Conservation (phyloP, 1,284 basidiomycete species). For the Mycena citricolor region DNA sequence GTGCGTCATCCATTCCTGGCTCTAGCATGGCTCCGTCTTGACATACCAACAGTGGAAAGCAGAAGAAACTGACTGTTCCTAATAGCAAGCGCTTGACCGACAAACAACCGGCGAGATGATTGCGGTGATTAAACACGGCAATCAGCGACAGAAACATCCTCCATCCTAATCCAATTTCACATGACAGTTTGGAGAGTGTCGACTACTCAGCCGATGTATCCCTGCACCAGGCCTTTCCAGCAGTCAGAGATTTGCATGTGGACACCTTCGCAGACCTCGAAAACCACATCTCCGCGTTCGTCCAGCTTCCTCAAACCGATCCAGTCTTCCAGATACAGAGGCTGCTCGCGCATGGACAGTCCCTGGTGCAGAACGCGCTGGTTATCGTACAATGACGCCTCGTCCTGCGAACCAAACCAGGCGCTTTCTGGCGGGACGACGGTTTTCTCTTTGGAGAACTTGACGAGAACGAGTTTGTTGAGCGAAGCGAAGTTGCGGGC, state of each 20-base stretch:
- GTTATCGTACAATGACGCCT: conserved; percentile 10
- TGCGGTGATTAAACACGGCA: no score
- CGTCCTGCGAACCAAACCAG: conserved; percentile 77
- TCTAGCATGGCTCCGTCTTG: no score
- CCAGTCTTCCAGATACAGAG: conserved; percentile 84
- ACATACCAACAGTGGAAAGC: no score
- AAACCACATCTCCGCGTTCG: conserved; percentile 61
- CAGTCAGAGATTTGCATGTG: conserved; percentile 81
- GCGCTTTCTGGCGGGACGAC: conserved; percentile 80
- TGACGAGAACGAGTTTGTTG: conserved; percentile 60
- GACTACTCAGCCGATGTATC: conserved; percentile 40
- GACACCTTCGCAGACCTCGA: conserved; percentile 72
- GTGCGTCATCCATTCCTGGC: no score
- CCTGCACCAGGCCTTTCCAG: conserved; percentile 55
- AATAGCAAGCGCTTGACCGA: no score
- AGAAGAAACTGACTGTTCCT: no score
- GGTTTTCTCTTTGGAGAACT: conserved; percentile 72
- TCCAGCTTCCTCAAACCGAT: conserved; percentile 83
- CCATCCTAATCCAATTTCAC: not conserved
- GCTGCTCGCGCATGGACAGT: conserved; percentile 74
- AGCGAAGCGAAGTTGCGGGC: conserved; percentile 57
- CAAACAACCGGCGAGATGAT: no score
- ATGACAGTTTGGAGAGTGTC: no score
- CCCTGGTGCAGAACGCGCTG: conserved; percentile 20
- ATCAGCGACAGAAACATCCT: no score